Base-by-base conservation (phyloP, 78 protist genomes). In the Dictyostelium firmibasis region DNA sequence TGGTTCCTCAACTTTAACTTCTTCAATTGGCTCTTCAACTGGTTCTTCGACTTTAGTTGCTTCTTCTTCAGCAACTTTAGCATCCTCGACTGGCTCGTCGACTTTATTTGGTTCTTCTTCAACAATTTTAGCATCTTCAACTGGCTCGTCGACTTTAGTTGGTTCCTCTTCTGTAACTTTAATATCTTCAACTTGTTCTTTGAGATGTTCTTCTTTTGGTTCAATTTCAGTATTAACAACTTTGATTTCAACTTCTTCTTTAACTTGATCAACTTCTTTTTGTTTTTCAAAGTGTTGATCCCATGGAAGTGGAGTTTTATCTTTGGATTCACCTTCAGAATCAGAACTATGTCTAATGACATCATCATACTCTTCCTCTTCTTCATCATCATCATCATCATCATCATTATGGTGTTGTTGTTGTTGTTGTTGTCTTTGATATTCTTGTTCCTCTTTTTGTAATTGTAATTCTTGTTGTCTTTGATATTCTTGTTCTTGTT, bases 331-430 rank as follows among this genome's bases (percentile, higher is more conserved):
- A 7, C 76, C 77, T 3, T 86, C 84, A 0, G 25, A 10, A 57
- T 76, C 85, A 23, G 41, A n/a, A 87, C 23, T 29, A 35, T 50
- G 81, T 29, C 75, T 57, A 43, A 44, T 67, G 0, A 53, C 86
- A 35, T 79, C 85, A 20, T 78, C 85, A 31, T 78, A 50, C 11
- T 87, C 93, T 18, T 87, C 81, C 10, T 87, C 85, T 20, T 87
- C 93, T 18, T 64, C 92, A 20, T 85, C 84, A 11, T 70, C 79
- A 38, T 85, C 92, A 27, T 64, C 91, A 14, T 75, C 83, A n/a
- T 27, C 44, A 50, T 47, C 31, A 31, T 84, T 33, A 16, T 84
- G 4, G 8, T 67, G 33, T 27, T 67, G 31, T 27, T 64, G 74
- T 25, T 27, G 16, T 33, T 72, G 36, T 69, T 27, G 38, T 72